These are phyloP conservation scores for Mycosphaerella sp. DNA, from an alignment of 2,329 filamentous ascomycete species.

Conservation along the genomic window DNA sequence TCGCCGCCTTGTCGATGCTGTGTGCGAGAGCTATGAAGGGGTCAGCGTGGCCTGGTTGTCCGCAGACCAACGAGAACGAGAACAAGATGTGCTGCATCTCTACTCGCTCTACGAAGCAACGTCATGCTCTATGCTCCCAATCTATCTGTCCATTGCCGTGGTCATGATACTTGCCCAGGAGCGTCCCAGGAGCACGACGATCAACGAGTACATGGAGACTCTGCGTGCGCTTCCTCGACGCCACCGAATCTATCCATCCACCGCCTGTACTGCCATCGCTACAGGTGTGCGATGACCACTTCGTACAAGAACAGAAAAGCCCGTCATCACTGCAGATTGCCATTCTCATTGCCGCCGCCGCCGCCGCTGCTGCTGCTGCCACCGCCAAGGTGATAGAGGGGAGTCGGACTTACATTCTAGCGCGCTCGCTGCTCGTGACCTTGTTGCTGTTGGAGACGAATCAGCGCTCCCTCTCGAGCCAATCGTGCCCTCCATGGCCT, in stretches of 20 bases:
- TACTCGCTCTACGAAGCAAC: too few relatives aligned
- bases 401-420: conserved; percentile 1
- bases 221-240: too few relatives aligned
- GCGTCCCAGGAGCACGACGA: too few relatives aligned
- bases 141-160: too few relatives aligned
- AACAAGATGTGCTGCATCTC: too few relatives aligned
- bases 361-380: background rate
- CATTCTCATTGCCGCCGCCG: background rate
- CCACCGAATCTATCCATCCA: background rate
- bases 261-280: background rate
- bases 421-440: background rate
- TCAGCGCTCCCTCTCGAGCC: background rate
- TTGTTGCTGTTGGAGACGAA: background rate
- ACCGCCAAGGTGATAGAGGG: background rate
- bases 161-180: too few relatives aligned
- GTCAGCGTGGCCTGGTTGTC: too few relatives aligned
- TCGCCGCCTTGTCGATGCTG: too few relatives aligned
- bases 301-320: background rate
- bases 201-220: too few relatives aligned
- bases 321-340: background rate
- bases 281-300: background rate
- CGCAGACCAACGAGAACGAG: too few relatives aligned
- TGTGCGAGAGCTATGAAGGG: too few relatives aligned
- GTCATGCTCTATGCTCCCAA: too few relatives aligned
- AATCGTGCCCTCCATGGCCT: background rate